Evolutionary conservation across 345 rosid genomes (phyloP).

Genomic region (Garcia nutans): DNA sequence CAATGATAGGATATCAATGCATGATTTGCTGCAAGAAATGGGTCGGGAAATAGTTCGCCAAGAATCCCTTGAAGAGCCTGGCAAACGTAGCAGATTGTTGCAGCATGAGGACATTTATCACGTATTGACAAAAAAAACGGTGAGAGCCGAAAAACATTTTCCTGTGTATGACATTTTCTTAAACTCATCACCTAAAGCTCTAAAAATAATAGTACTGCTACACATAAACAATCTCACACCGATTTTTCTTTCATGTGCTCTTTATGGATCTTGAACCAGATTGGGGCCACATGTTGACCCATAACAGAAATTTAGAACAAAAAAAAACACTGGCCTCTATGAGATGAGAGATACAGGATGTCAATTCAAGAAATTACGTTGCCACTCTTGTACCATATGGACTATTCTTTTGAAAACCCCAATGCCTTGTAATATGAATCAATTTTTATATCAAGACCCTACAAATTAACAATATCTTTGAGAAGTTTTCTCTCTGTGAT

Average conservation of each 20-base stretch:
- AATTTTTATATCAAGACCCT: background rate
- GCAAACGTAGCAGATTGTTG: slow-evolving; percentile 22
- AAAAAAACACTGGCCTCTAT: too few relatives aligned
- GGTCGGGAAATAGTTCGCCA: slow-evolving; percentile 13
- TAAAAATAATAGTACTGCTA: background rate
- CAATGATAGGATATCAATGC: too few relatives aligned
- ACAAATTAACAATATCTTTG: background rate
- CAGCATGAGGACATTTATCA: slow-evolving; percentile 1
- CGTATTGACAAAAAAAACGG: slow-evolving; percentile 1
- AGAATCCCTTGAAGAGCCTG: slow-evolving; percentile 17
- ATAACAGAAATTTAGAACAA: too few relatives aligned
- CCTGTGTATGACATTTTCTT: background rate
- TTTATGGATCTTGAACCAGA: background rate
- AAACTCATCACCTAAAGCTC: background rate
- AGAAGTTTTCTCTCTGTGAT: background rate
- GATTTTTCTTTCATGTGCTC: background rate
- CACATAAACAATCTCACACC: background rate
- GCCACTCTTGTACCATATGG: background rate
- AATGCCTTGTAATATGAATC: background rate
- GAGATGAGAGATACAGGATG: too few relatives aligned
- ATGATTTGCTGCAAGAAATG: too few relatives aligned
- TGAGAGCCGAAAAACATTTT: background rate
- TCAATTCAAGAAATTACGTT: too few relatives aligned
- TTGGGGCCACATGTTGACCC: background rate
- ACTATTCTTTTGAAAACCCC: background rate